Conservation (phyloP, 2,329 filamentous ascomycete genomes). For the Trichoderma sp. region DNA sequence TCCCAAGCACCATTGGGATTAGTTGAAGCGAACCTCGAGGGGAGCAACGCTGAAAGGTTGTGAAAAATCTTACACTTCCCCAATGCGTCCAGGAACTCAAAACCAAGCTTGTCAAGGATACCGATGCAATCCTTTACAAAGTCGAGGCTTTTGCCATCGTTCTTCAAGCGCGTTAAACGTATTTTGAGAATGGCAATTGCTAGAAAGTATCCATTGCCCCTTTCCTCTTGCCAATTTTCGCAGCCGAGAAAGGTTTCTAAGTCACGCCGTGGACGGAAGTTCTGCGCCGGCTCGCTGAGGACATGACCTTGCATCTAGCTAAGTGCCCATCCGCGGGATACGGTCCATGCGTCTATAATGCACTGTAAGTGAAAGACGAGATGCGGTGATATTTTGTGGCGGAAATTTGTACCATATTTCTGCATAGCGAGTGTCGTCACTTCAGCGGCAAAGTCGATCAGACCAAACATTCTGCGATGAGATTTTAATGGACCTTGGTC, state of each 20-base stretch:
- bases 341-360: constrained; percentile 52
- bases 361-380: constrained; percentile 56
- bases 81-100: constrained; percentile 32
- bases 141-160: background rate
- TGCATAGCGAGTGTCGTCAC: constrained; percentile 53
- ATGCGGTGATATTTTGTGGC: constrained; percentile 48
- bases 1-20: constrained; percentile 52
- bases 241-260: constrained; percentile 50
- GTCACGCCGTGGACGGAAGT: constrained; percentile 46
- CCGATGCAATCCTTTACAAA: background rate
- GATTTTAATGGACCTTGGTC: constrained; percentile 39
- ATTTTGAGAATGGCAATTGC: constrained; percentile 6
- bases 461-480: constrained; percentile 46
- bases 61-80: constrained; percentile 31
- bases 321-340: constrained; percentile 50
- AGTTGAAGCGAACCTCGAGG: constrained; percentile 47
- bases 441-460: constrained; percentile 50
- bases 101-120: constrained; percentile 22
- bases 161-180: no score
- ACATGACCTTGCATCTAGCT: constrained; percentile 42
- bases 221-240: constrained; percentile 33
- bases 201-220: constrained; percentile 27
- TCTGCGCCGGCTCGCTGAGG: constrained; percentile 40
- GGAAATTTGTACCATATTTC: constrained; percentile 45
- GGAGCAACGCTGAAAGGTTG: constrained; percentile 37